Evolutionary conservation across 768 basidiomycete species (phyloP), one percentile per base, ranked within the genome.

Genomic region (Kwoniella pini): DNA sequence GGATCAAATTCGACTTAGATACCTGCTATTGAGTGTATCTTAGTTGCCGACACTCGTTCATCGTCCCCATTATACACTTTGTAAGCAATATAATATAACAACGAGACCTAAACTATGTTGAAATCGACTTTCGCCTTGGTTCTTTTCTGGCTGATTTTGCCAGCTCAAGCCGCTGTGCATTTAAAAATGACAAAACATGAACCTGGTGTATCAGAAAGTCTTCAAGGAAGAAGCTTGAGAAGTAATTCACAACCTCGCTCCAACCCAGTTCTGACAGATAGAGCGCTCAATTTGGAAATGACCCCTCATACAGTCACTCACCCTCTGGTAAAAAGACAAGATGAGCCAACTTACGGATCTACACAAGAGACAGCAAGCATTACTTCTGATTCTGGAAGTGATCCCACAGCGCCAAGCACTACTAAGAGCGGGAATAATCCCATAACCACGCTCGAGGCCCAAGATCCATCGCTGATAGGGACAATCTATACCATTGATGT

Each of bases 401-500:
- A 36, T 15, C 15, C 33, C 15, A 22, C 30, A 10, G 28, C 27
- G 17, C 42, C 55, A 13, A 57, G 33, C 15, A 13, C n/a, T 7
- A 57, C 45, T 3, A 21, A 15, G 1, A 36, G 44, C 15, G 55
- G 40, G 4, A 48, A 26, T 28, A 31, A 21, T 5, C 44, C 55
- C 3, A 48, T 48, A 10, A 36, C 44, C 9, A 50, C 48, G n/a
- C 17, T 50, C 11, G 54, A 26, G 4, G 43, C 33, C n/a, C 44
- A 49, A 44, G 28, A 48, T 39, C 19, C 44, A 2, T 26, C 44
- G 6, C 27, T 48, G 45, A 57, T 45, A 36, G 55, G 55, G 11
- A 57, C 45, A 10, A 57, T 57, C 31, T 57, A 57, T 27, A 57
- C 55, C 15, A 46, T 57, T 13, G 45, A 57, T 26, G 44, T 57